Conservation (phyloP, 352 stramenopile genomes). For the Phytophthora kernoviae region DNA sequence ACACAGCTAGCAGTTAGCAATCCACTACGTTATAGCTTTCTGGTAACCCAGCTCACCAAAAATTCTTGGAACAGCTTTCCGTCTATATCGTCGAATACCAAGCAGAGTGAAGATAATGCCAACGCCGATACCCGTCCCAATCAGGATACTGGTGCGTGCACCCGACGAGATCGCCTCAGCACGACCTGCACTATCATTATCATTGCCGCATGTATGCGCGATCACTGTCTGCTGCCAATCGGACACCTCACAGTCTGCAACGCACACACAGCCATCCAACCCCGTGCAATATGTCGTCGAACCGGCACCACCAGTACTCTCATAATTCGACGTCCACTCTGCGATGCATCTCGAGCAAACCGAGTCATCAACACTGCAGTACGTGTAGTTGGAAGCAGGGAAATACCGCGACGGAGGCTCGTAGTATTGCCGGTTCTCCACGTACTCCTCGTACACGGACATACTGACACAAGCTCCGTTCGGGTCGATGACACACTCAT, state of each 20-base stretch:
- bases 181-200: background rate
- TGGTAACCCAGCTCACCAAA: constrained; percentile 8
- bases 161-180: constrained; percentile 19
- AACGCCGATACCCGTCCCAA: constrained; percentile 13
- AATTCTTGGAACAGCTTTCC: background rate
- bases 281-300: constrained; percentile 37
- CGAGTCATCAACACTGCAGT: constrained; percentile 40
- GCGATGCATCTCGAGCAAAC: constrained; percentile 36
- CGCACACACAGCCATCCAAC: constrained; percentile 40
- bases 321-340: constrained; percentile 31
- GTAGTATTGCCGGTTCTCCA: constrained; percentile 30
- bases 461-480: constrained; percentile 42
- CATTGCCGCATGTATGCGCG: constrained; percentile 20
- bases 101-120: constrained; percentile 15
- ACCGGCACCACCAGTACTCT: constrained; percentile 25
- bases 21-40: background rate
- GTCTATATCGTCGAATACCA: constrained; percentile 17
- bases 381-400: constrained; percentile 39
- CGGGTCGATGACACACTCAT: constrained; percentile 40
- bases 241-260: constrained; percentile 37
- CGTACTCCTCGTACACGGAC: constrained; percentile 29
- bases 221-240: constrained; percentile 31
- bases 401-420: constrained; percentile 33
- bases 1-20: background rate
- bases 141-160: constrained; percentile 20